phyloP scores from a whole-genome alignment of 2,329 filamentous ascomycete species.

The Dryadomyces sulphureus region DNA sequence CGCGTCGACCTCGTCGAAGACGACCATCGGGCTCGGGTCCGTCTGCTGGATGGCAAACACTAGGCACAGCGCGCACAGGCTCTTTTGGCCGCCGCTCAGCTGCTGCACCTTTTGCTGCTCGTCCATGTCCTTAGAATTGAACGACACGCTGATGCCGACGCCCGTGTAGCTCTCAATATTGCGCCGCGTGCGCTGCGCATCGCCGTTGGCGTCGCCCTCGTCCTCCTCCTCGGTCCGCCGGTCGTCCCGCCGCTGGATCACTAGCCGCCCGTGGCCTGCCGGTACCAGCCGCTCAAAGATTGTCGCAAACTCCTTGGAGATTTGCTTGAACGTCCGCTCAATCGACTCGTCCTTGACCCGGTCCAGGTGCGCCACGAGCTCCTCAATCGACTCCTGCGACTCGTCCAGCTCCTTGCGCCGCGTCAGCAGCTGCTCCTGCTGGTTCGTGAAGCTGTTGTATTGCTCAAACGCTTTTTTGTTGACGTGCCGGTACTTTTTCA shows the following conservation, averaged over 20 bases:
- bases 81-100: slow-evolving; percentile 93
- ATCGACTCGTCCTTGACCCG: slow-evolving; percentile 96
- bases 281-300: slow-evolving; percentile 95
- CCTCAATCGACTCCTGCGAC: slow-evolving; percentile 76
- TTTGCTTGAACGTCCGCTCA: slow-evolving; percentile 95
- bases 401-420: slow-evolving; percentile 77
- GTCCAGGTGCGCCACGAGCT: slow-evolving; percentile 83
- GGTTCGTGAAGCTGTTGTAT: slow-evolving; percentile 91
- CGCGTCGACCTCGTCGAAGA: slow-evolving; percentile 97
- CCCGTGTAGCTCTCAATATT: slow-evolving; percentile 88
- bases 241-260: slow-evolving; percentile 86
- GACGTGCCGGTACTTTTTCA: slow-evolving; percentile 95
- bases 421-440: slow-evolving; percentile 74
- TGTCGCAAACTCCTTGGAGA: slow-evolving; percentile 79
- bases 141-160: slow-evolving; percentile 92
- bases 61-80: slow-evolving; percentile 90
- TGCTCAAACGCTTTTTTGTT: slow-evolving; percentile 99
- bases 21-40: slow-evolving; percentile 94
- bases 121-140: slow-evolving; percentile 90
- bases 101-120: slow-evolving; percentile 98
- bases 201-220: slow-evolving; percentile 28
- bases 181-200: slow-evolving; percentile 31
- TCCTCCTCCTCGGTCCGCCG: slow-evolving; percentile 51
- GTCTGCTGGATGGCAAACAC: slow-evolving; percentile 99
- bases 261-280: slow-evolving; percentile 75